Evolutionary conservation across 352 stramenopile species (phyloP).

Genomic region (Phytophthora crassamura): DNA sequence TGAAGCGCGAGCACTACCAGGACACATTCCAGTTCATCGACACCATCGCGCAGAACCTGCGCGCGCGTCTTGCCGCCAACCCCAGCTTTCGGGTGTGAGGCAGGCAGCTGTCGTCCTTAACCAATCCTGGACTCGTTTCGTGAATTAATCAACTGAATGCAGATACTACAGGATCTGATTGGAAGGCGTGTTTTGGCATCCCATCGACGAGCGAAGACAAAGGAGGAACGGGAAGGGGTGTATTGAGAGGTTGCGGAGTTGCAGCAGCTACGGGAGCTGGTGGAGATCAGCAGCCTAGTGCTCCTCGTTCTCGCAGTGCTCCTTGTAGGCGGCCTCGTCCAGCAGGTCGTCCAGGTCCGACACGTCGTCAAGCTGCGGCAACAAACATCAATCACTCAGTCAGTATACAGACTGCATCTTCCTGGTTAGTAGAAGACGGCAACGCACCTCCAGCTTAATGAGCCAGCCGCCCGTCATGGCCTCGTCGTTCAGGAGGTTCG

Average conservation of each 20-base stretch:
- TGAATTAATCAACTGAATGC: too few species aligned
- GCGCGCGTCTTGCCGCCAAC: too few species aligned
- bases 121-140: too few species aligned
- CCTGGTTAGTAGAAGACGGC: background rate
- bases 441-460: slow-evolving; percentile 86
- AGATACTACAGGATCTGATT: too few species aligned
- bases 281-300: slow-evolving; percentile 52
- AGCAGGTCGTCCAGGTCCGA: slow-evolving; percentile 82
- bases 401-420: background rate
- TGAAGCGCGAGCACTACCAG: too few species aligned
- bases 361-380: slow-evolving; percentile 64
- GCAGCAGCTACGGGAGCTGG: slow-evolving; percentile 25
- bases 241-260: slow-evolving; percentile 34
- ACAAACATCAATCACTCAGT: slow-evolving; percentile 4
- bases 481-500: slow-evolving; percentile 90
- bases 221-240: too few species aligned
- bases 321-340: slow-evolving; percentile 86
- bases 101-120: too few species aligned
- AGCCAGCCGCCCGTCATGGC: slow-evolving; percentile 89
- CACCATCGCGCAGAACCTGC: too few species aligned
- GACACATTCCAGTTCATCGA: too few species aligned
- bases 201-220: too few species aligned
- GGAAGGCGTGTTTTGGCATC: background rate
- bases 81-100: too few species aligned
- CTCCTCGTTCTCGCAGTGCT: slow-evolving; percentile 87